Percentiles rank a stretch among this genome's conserved stretches.
phyloP scores from a whole-genome alignment of 345 rosid genomes.

The Syzygium aqueum region DNA sequence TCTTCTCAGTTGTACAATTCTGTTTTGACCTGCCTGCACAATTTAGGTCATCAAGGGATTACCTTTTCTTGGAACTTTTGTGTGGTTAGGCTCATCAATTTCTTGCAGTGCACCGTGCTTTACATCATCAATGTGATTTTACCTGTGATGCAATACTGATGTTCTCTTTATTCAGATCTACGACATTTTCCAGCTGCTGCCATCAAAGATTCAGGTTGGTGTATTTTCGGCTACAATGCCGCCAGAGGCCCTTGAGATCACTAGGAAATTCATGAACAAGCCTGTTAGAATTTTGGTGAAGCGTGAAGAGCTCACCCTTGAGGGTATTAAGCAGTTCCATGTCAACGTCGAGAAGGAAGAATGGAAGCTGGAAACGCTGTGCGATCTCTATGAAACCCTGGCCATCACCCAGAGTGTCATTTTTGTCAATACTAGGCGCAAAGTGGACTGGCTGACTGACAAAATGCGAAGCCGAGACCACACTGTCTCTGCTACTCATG shows the following conservation, averaged over 20 bases:
- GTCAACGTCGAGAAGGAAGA: conserved; percentile 81
- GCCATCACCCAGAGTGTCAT: conserved; percentile 90
- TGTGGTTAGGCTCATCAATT: not conserved
- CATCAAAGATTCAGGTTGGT: conserved; percentile 65
- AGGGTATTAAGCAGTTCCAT: conserved; percentile 82
- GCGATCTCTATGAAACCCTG: conserved; percentile 75
- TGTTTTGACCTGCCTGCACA: not conserved
- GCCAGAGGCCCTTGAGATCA: conserved; percentile 85
- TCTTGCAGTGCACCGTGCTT: not conserved
- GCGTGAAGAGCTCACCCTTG: conserved; percentile 87
- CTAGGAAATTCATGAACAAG: conserved; percentile 83
- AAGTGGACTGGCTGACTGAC: conserved; percentile 91
- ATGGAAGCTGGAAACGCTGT: conserved; percentile 78
- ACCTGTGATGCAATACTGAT: not conserved
- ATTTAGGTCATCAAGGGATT: not conserved
- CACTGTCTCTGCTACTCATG: conserved; percentile 87
- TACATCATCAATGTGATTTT: not conserved
- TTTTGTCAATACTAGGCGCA: conserved; percentile 83
- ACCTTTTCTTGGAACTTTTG: not conserved
- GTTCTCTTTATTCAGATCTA: conserved; percentile 41
- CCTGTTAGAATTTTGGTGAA: conserved; percentile 82
- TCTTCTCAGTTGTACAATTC: not conserved
- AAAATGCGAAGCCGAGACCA: conserved; percentile 80
- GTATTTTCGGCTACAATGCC: conserved; percentile 96
- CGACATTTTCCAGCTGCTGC: conserved; percentile 77